Conservation (phyloP, 2,329 filamentous ascomycete genomes). For the Sporothrix sp. region DNA sequence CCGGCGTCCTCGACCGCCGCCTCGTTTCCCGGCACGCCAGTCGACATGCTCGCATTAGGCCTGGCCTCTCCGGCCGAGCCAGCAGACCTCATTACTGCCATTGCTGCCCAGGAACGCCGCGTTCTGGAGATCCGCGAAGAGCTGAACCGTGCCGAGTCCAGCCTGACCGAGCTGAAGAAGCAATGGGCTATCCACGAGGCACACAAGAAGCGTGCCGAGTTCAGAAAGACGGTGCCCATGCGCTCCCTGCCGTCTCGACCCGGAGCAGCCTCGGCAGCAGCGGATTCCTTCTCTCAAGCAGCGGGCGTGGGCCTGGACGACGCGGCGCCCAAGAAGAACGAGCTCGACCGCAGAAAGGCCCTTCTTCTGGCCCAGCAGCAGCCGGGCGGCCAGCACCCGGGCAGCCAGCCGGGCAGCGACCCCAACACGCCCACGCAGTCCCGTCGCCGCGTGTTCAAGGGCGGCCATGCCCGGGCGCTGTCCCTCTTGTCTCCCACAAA, state of each 20-base stretch:
- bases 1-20: slow-evolving; percentile 33
- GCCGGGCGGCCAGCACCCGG: too few relatives aligned
- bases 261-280: neutral
- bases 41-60: slow-evolving; percentile 32
- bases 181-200: slow-evolving; percentile 74
- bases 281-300: neutral
- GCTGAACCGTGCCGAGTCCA: slow-evolving; percentile 68
- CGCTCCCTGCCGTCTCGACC: slow-evolving; percentile 30
- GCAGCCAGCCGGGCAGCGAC: slow-evolving; percentile 21
- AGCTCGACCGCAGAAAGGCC: slow-evolving; percentile 65
- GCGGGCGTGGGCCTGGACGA: neutral
- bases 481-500: slow-evolving; percentile 70
- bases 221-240: slow-evolving; percentile 52
- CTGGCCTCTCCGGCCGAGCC: slow-evolving; percentile 42
- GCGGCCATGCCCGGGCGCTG: slow-evolving; percentile 52
- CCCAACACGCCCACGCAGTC: slow-evolving; percentile 27
- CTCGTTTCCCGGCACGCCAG: slow-evolving; percentile 43
- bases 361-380: slow-evolving; percentile 43
- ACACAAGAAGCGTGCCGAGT: slow-evolving; percentile 62
- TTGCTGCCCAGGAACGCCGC: slow-evolving; percentile 82
- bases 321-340: slow-evolving; percentile 36
- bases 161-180: slow-evolving; percentile 67
- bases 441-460: slow-evolving; percentile 58
- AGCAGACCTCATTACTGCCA: slow-evolving; percentile 70
- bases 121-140: slow-evolving; percentile 90